Evolutionary conservation across 331 rosid genomes (phyloP), one percentile per base, ranked within the genome.

Genomic region (Malus hybrid): DNA sequence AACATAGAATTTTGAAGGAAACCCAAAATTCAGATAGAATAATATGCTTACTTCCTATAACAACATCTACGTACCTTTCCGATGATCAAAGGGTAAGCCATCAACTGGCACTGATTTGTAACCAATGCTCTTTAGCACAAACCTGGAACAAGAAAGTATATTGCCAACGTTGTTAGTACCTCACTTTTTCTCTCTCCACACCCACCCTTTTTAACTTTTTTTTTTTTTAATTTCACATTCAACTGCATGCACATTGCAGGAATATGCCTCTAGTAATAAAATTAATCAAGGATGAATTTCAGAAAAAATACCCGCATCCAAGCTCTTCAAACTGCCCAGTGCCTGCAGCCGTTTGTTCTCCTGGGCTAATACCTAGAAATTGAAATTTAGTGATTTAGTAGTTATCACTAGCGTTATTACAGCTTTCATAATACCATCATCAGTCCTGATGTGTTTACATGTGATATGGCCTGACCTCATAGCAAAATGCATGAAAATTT

Each of bases 101-200:
- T 89, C 90, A 55, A 90, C 90, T 8, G 93, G 92, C 80, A 87
- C 65, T 68, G 97, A 90, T 86, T 88, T 95, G 85, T 92, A 95
- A 60, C 97, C 99, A 81, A 95, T 92, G 89, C 99, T 92, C 93
- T 92, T 92, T 39, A 89, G 85, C 68, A 80, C 93, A 87, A 92
- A 74, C 92, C 99, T 94, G 80, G 79, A 77, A 27, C 81, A 75
- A 67, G 20, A 42, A 83, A 81, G 73, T 46, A 80, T 18, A 69
- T 75, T 34, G 59, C 29, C 69, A 70, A 27, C 10, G 39, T 52
- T 74, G 48, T 77, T 48, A 67, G 68, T 54, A 44, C 52, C 46
- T 65, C 50, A 20, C 46, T 39, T 39, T 33, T 39, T 39, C 9
- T 8, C 48, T 31, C 31, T 52, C 14, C 4, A 34, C 46, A 9